A percentile compares a stretch with the other conserved stretches of the same genome.
These are phyloP conservation scores for Prunus mongolica DNA, from an alignment of 306 rosid species.

Conservation along the genomic window DNA sequence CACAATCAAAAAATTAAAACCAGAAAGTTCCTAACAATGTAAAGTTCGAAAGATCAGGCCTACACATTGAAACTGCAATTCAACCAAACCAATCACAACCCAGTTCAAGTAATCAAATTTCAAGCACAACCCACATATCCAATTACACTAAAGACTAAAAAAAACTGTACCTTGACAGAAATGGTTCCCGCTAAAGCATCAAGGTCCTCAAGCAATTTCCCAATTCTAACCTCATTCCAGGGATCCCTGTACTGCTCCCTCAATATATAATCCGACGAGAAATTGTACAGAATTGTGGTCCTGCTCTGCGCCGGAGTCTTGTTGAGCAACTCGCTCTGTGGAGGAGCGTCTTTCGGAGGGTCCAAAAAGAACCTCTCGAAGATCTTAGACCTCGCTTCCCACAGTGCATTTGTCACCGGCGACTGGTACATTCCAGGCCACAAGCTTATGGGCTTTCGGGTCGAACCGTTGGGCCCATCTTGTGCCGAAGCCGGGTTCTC, in stretches of 20 bases:
- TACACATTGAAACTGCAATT: neutral
- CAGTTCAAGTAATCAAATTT: neutral
- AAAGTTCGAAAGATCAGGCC: neutral
- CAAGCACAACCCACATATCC: conserved; percentile 4
- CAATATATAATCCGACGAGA: conserved; percentile 68
- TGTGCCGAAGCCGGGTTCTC: conserved; percentile 10
- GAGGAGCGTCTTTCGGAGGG: conserved; percentile 83
- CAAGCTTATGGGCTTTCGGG: conserved; percentile 57
- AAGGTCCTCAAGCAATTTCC: conserved; percentile 90
- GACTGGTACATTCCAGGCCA: conserved; percentile 99
- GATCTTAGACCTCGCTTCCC: conserved; percentile 72
- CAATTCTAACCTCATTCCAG: conserved; percentile 89
- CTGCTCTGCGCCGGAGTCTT: conserved; percentile 83
- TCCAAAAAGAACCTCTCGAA: conserved; percentile 66
- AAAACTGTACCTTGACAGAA: conserved; percentile 60
- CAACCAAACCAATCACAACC: neutral
- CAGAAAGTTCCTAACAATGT: neutral
- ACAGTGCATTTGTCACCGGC: conserved; percentile 84
- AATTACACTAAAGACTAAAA: conserved; percentile 4
- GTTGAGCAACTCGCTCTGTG: conserved; percentile 75
- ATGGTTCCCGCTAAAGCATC: conserved; percentile 94
- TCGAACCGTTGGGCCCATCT: conserved; percentile 11
- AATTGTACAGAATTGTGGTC: conserved; percentile 63
- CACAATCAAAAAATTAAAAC: neutral
- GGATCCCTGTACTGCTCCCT: conserved; percentile 93